A percentile compares a stretch with the other conserved stretches of the same genome.
Evolutionary conservation across 73 alveolate species (phyloP).

Genomic region (Durusdinium trenchii): DNA sequence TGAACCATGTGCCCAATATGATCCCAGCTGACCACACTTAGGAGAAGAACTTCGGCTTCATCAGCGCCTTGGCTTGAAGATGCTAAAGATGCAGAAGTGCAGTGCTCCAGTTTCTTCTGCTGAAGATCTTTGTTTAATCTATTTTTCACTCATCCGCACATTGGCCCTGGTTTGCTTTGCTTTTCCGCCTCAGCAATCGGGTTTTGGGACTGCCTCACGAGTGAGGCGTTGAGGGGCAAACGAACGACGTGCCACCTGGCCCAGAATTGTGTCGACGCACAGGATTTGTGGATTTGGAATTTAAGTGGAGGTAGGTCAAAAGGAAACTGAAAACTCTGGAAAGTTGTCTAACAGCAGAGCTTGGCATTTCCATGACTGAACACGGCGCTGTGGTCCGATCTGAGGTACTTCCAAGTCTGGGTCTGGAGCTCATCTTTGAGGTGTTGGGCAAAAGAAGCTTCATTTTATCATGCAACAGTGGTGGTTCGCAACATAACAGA

Average conservation of each 20-base stretch:
- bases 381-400: too few relatives aligned
- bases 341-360: neutral
- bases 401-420: slow-evolving; percentile 93
- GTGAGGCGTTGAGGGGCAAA: slow-evolving; percentile 72
- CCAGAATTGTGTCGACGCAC: too few relatives aligned
- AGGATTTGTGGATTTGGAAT: too few relatives aligned
- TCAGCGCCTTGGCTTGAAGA: slow-evolving; percentile 29
- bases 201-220: neutral
- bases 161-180: too few relatives aligned
- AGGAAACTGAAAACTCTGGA: neutral
- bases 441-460: too few relatives aligned
- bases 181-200: too few relatives aligned
- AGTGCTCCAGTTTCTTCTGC: neutral
- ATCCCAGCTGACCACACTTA: neutral
- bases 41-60: slow-evolving; percentile 90
- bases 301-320: too few relatives aligned
- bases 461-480: too few relatives aligned
- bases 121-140: neutral
- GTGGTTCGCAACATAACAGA: too few relatives aligned
- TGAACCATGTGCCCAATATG: too few relatives aligned
- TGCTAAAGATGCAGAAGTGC: neutral
- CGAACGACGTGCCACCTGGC: slow-evolving; percentile 70
- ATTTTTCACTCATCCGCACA: neutral
- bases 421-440: neutral
- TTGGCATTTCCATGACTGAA: too few relatives aligned